These are phyloP conservation scores for Solanum neorickii DNA, from an alignment of 257 asterid species.

Conservation along the genomic window DNA sequence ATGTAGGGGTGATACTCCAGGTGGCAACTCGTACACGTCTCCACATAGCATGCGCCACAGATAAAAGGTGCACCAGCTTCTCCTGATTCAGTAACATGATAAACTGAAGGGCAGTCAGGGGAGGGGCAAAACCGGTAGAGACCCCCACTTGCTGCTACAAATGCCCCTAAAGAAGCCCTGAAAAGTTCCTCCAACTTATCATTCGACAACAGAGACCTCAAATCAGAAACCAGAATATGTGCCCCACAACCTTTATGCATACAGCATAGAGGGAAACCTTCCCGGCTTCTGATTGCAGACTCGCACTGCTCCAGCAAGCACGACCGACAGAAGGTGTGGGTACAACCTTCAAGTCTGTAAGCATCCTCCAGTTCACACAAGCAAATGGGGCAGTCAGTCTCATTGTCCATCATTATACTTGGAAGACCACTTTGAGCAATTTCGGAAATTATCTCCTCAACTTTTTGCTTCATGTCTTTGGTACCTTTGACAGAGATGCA, in stretches of 20 bases:
- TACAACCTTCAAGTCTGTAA: slow-evolving; percentile 55
- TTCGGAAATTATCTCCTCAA: slow-evolving; percentile 37
- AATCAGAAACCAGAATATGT: slow-evolving; percentile 43
- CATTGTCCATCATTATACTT: slow-evolving; percentile 8
- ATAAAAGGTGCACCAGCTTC: slow-evolving; percentile 18
- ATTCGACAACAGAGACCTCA: slow-evolving; percentile 34
- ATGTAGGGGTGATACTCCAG: slow-evolving; percentile 59
- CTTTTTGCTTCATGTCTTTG: slow-evolving; percentile 59
- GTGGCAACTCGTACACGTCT: slow-evolving; percentile 85
- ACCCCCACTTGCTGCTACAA: slow-evolving; percentile 63
- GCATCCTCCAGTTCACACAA: slow-evolving; percentile 71
- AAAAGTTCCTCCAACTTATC: slow-evolving; percentile 77
- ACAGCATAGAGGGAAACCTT: slow-evolving; percentile 58
- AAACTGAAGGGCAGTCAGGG: slow-evolving; percentile 86
- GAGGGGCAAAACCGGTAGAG: slow-evolving; percentile 76
- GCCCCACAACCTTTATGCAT: slow-evolving; percentile 35
- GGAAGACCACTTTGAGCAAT: slow-evolving; percentile 31
- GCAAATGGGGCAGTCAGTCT: slow-evolving; percentile 61
- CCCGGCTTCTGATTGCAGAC: slow-evolving; percentile 46
- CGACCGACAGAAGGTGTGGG: slow-evolving; percentile 54
- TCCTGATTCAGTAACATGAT: slow-evolving; percentile 31
- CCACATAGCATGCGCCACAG: slow-evolving; percentile 68
- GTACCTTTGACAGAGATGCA: slow-evolving; percentile 42
- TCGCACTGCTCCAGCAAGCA: slow-evolving; percentile 83
- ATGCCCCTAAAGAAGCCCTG: slow-evolving; percentile 60